Conservation (phyloP, 1,139 yeast species). For the Zygosaccharomyces sapae region DNA sequence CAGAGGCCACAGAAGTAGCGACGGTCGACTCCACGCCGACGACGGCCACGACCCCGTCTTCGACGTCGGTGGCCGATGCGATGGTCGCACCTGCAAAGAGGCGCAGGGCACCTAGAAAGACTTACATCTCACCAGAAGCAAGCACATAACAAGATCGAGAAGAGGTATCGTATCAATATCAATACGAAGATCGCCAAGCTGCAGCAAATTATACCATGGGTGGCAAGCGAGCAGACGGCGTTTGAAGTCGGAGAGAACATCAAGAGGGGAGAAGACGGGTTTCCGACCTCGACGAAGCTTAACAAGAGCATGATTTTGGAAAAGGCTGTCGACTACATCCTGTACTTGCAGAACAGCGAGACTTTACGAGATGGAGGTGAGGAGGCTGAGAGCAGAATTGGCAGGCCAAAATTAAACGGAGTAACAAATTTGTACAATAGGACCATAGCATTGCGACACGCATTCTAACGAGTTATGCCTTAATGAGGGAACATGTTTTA, state of each 20-base stretch:
- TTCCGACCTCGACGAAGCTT: conserved; percentile 38
- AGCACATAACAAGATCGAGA: conserved; percentile 65
- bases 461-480: conserved; percentile 2
- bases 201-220: conserved; percentile 62
- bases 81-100: conserved; percentile 23
- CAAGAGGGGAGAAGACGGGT: conserved; percentile 12
- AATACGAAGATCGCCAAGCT: conserved; percentile 66
- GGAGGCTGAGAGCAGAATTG: conserved; percentile 36
- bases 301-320: conserved; percentile 65
- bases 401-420: conserved; percentile 8
- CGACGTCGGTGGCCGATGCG: not conserved
- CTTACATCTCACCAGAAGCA: conserved; percentile 59
- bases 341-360: conserved; percentile 48
- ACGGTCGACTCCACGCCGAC: no score
- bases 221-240: conserved; percentile 54
- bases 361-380: conserved; percentile 33
- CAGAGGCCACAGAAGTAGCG: no score
- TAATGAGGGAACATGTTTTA: not conserved
- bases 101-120: conserved; percentile 52
- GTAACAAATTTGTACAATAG: not conserved
- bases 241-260: conserved; percentile 45
- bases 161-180: conserved; percentile 66
- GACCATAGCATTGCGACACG: not conserved
- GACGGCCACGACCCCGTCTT: no score
- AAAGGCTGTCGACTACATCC: conserved; percentile 59